These are phyloP conservation scores for Nicotiana otophora DNA, from an alignment of 257 asterid genomes.

Conservation along the genomic window DNA sequence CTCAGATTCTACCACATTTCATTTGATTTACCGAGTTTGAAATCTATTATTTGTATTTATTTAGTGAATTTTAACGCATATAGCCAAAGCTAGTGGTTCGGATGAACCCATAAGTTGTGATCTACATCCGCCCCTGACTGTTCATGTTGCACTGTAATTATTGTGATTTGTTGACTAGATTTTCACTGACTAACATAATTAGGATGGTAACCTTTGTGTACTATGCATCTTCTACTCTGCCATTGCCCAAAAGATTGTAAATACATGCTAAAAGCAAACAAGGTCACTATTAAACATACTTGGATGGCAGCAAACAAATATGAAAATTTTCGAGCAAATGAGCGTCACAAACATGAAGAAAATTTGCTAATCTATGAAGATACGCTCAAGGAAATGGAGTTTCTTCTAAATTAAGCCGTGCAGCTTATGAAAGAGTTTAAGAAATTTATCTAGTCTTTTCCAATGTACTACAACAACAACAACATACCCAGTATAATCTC, in stretches of 20 bases:
- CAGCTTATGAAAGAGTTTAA: no score
- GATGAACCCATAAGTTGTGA: neutral
- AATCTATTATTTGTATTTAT: neutral
- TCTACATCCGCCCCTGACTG: neutral
- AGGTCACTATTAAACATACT: no score
- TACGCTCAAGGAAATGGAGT: no score
- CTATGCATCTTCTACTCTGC: neutral
- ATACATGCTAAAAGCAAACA: no score
- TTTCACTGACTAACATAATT: neutral
- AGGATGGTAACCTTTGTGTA: neutral
- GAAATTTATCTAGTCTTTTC: no score
- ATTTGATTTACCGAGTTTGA: neutral
- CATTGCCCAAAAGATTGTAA: neutral
- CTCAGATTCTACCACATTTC: neutral
- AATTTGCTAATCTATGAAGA: no score
- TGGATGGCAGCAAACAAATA: no score
- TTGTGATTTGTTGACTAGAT: neutral
- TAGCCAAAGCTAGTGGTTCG: neutral
- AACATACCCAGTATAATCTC: no score
- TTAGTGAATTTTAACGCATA: neutral
- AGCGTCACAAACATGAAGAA: no score
- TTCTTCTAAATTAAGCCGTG: no score
- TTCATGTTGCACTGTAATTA: neutral
- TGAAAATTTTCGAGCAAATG: no score
- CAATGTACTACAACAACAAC: no score